phyloP scores from a whole-genome alignment of 73 alveolate species.

The Paramecium octaurelia region DNA sequence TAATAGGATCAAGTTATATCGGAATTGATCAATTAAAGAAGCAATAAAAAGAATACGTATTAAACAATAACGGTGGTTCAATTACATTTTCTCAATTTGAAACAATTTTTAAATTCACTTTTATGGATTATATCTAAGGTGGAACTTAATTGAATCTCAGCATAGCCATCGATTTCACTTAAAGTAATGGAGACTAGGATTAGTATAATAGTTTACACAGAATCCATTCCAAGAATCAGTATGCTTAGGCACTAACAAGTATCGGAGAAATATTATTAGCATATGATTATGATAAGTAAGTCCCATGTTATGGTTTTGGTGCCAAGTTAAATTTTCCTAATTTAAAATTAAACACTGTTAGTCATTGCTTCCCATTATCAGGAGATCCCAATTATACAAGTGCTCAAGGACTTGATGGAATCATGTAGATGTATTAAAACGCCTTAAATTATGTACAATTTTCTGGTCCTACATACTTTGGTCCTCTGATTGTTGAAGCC shows the following conservation, averaged over 20 bases:
- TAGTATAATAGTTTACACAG: conserved; percentile 84
- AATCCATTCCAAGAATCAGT: conserved; percentile 69
- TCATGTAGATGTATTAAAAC: conserved; percentile 68
- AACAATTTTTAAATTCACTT: conserved; percentile 12
- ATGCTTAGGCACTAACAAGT: conserved; percentile 75
- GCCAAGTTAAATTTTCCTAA: background rate
- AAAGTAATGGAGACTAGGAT: conserved; percentile 73
- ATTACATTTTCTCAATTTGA: background rate
- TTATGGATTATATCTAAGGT: conserved; percentile 92
- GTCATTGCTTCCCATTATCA: conserved; percentile 91
- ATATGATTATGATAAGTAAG: conserved; percentile 88
- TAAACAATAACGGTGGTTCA: background rate
- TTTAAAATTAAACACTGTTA: conserved; percentile 30
- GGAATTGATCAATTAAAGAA: background rate
- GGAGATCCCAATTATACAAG: conserved; percentile 79
- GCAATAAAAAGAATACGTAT: background rate
- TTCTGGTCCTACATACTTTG: conserved; percentile 90
- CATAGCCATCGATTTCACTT: conserved; percentile 95
- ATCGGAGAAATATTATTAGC: conserved; percentile 85
- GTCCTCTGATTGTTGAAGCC: conserved; percentile 68
- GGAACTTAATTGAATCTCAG: conserved; percentile 81
- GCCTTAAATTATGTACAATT: conserved; percentile 62
- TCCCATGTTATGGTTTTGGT: conserved; percentile 96
- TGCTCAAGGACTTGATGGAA: conserved; percentile 77
- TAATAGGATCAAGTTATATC: background rate